phyloP scores from a whole-genome alignment of 306 rosid genomes.

The Canavalia ensiformis region DNA sequence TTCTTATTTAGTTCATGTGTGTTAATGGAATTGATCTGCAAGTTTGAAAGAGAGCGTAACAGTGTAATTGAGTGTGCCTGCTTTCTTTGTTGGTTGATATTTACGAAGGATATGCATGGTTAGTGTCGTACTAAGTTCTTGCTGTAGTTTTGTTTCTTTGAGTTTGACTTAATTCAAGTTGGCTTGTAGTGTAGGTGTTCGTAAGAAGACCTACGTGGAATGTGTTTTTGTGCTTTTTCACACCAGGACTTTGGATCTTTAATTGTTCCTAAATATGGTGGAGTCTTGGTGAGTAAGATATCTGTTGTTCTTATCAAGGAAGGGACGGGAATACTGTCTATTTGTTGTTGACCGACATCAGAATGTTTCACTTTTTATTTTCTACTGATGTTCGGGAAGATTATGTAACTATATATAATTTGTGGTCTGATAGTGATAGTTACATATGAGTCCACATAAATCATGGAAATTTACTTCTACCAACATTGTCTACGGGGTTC shows the following conservation, averaged over 20 bases:
- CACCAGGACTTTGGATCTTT: background rate
- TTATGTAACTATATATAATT: background rate
- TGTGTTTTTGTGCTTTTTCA: background rate
- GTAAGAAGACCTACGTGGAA: slow-evolving; percentile 17
- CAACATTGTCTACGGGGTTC: background rate
- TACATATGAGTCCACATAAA: background rate
- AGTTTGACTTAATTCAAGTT: background rate
- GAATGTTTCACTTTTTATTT: background rate
- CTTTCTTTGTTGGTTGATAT: background rate
- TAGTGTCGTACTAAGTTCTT: background rate
- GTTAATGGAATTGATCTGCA: background rate
- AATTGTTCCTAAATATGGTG: background rate
- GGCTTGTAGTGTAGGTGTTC: slow-evolving; percentile 45
- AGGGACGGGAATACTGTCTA: background rate
- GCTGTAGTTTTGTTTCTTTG: background rate
- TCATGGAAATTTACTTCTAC: background rate
- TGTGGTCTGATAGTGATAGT: background rate
- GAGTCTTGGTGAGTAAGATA: background rate
- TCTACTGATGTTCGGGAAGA: background rate
- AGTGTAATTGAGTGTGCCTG: background rate
- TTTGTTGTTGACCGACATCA: background rate
- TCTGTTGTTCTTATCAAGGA: background rate
- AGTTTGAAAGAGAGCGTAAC: background rate
- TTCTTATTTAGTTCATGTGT: background rate
- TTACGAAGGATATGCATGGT: background rate